A percentile compares a stretch with the other conserved stretches of the same genome.
phyloP scores from a whole-genome alignment of 2,329 filamentous ascomycete species.

The Xylariaceae sp. region DNA sequence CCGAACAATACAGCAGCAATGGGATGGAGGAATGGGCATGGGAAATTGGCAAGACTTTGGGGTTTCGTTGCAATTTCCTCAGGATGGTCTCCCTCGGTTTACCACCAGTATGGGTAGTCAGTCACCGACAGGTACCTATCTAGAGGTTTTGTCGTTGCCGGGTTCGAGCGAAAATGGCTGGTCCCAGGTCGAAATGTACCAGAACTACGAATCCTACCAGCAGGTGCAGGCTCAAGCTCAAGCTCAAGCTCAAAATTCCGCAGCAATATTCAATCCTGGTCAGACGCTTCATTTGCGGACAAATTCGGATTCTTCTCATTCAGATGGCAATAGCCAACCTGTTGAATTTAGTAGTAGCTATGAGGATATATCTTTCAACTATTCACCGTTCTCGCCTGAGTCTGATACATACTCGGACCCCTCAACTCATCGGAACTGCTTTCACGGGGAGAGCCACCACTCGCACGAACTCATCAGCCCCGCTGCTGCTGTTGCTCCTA shows the following conservation, averaged over 20 bases:
- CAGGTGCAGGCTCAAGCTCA: conserved; percentile 55
- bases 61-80: conserved; percentile 57
- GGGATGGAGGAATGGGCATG: conserved; percentile 62
- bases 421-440: conserved; percentile 65
- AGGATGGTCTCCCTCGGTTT: conserved; percentile 51
- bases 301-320: conserved; percentile 82
- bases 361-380: conserved; percentile 77
- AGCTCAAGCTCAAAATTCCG: conserved; percentile 57
- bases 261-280: conserved; percentile 87
- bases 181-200: conserved; percentile 78
- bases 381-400: conserved; percentile 80
- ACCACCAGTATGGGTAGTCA: conserved; percentile 57
- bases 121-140: conserved; percentile 78
- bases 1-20: conserved; percentile 61
- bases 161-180: conserved; percentile 89
- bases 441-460: conserved; percentile 60
- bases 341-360: conserved; percentile 75
- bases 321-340: conserved; percentile 67
- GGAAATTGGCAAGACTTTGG: conserved; percentile 84
- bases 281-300: conserved; percentile 89
- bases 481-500: conserved; percentile 68
- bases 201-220: conserved; percentile 71
- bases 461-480: conserved; percentile 68
- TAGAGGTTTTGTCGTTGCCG: conserved; percentile 83
- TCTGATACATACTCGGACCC: conserved; percentile 76